Conservation (phyloP, 208 protist genomes). For the Leptomonas seymouri region DNA sequence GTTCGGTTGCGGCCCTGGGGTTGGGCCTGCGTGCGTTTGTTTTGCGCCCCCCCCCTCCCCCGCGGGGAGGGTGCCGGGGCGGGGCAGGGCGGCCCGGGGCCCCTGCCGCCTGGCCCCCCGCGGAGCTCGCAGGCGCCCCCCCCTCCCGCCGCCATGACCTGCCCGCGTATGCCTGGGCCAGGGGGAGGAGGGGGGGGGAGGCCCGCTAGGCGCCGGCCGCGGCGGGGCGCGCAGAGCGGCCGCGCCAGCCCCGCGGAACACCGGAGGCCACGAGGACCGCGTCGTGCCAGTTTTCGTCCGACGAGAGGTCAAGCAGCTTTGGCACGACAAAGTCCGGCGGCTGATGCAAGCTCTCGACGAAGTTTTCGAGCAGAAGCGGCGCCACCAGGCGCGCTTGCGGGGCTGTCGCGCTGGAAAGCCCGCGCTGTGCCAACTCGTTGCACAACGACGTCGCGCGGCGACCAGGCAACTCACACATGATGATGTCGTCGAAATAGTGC, state of each 20-base stretch:
- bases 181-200: too few relatives aligned
- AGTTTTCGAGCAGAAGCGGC: constrained; percentile 33
- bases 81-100: too few relatives aligned
- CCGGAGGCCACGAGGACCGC: constrained; percentile 13
- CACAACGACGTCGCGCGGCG: constrained; percentile 63
- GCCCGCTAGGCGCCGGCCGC: too few relatives aligned
- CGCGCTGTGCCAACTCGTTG: constrained; percentile 39
- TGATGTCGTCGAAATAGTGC: constrained; percentile 72
- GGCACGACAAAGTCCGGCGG: constrained; percentile 20
- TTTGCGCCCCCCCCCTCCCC: too few relatives aligned
- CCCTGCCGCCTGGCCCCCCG: too few relatives aligned
- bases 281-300: constrained; percentile 34
- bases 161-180: too few relatives aligned
- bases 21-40: too few relatives aligned
- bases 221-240: neutral
- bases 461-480: constrained; percentile 87
- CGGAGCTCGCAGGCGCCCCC: too few relatives aligned
- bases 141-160: too few relatives aligned
- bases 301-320: constrained; percentile 38
- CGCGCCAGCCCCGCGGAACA: neutral
- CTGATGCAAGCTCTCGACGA: constrained; percentile 47
- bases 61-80: too few relatives aligned
- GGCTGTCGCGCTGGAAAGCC: neutral
- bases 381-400: constrained; percentile 8
- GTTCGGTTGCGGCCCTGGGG: too few relatives aligned